Conservation (phyloP, 768 basidiomycete species). For the Xerocomellus intermedius region DNA sequence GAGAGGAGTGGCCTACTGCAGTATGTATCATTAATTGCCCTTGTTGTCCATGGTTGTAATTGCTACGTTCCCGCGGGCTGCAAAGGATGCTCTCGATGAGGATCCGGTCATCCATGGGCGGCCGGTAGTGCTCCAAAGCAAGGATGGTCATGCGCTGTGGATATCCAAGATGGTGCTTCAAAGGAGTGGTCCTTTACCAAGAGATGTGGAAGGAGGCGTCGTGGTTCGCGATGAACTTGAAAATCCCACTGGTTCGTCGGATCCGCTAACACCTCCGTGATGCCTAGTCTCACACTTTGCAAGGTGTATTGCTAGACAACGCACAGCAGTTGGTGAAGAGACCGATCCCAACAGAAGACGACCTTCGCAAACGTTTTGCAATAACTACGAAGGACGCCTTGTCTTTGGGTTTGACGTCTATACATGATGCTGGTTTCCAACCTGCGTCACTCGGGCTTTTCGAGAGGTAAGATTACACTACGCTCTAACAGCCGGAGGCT, state of each 20-base stretch:
- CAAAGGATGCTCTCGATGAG: conserved; percentile 66
- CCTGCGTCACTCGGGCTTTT: conserved; percentile 74
- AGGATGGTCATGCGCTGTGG: conserved; percentile 91
- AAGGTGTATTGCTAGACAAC: conserved; percentile 81
- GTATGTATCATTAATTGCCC: conserved; percentile 39
- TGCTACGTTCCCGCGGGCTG: background rate
- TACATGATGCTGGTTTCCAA: conserved; percentile 82
- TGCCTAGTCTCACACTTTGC: conserved; percentile 1
- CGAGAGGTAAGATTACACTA: conserved; percentile 45
- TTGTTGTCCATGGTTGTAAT: background rate
- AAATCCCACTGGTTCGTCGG: conserved; percentile 61
- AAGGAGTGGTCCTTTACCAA: conserved; percentile 60
- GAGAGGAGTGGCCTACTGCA: conserved; percentile 60
- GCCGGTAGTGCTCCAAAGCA: conserved; percentile 75
- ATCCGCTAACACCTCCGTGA: background rate
- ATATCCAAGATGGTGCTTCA: conserved; percentile 64
- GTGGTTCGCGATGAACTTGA: conserved; percentile 69
- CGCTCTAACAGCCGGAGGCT: background rate
- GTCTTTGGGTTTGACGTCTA: conserved; percentile 69
- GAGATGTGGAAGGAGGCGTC: conserved; percentile 73
- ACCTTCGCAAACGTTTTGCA: conserved; percentile 59
- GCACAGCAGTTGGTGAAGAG: conserved; percentile 73
- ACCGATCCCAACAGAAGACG: conserved; percentile 61
- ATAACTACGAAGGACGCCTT: conserved; percentile 67
- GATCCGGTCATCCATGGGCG: conserved; percentile 68